Evolutionary conservation across 805 yeast genomes (phyloP).

Genomic region (Saturnispora kantuleensis): DNA sequence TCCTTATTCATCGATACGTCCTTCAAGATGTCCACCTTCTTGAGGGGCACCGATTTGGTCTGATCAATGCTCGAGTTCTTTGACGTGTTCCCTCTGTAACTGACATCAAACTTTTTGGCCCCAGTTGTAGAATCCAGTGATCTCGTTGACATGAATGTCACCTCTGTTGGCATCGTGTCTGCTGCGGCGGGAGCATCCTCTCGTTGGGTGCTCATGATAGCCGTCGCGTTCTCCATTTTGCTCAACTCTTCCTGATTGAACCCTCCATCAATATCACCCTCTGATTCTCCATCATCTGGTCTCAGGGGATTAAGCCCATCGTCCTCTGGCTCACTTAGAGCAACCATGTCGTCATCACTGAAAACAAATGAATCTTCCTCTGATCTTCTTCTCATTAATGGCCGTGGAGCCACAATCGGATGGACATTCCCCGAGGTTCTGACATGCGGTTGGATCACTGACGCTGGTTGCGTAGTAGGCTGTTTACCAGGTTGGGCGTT

Average conservation of each 20-base stretch:
- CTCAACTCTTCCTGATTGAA: slow-evolving; percentile 9
- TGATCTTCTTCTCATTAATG: background rate
- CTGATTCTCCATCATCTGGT: slow-evolving; percentile 16
- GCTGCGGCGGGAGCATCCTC: slow-evolving; percentile 9
- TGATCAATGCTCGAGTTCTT: slow-evolving; percentile 51
- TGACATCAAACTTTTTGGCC: slow-evolving; percentile 44
- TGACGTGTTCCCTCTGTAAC: slow-evolving; percentile 23
- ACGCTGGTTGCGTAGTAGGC: background rate
- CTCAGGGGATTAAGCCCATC: slow-evolving; percentile 2
- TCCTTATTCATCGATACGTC: background rate
- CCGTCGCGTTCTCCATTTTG: background rate
- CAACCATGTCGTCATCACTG: slow-evolving; percentile 35
- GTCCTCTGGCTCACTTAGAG: slow-evolving; percentile 4
- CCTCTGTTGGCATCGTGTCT: slow-evolving; percentile 19
- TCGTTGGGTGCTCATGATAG: slow-evolving; percentile 3
- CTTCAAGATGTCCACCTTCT: slow-evolving; percentile 11
- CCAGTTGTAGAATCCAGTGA: slow-evolving; percentile 40
- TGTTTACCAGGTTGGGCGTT: too few species aligned
- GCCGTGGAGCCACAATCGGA: background rate
- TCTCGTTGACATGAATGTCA: slow-evolving; percentile 32
- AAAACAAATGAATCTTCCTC: slow-evolving; percentile 44
- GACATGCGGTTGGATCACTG: background rate
- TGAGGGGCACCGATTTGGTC: slow-evolving; percentile 54
- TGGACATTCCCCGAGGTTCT: background rate
- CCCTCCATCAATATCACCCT: slow-evolving; percentile 23